phyloP scores from a whole-genome alignment of 495 filamentous ascomycete species.

The Aspergillus affinis region DNA sequence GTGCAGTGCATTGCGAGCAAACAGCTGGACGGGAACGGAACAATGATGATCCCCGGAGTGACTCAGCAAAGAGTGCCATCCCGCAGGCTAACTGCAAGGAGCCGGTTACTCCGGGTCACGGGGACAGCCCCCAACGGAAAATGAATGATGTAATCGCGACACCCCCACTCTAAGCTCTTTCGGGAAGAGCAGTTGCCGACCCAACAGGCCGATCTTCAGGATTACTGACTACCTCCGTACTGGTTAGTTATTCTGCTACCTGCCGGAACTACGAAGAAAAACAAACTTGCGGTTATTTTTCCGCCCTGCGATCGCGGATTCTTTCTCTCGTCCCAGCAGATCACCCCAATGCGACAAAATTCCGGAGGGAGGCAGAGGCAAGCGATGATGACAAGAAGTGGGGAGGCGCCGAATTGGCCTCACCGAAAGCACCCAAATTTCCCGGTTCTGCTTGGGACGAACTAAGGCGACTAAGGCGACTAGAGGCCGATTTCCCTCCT shows the following conservation, averaged over 20 bases:
- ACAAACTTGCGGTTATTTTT: constrained; percentile 1
- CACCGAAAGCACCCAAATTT: constrained; percentile 21
- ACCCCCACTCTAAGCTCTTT: constrained; percentile 27
- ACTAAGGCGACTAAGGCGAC: background rate
- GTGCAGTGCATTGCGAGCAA: background rate
- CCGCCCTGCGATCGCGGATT: no score
- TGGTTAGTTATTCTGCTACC: no score
- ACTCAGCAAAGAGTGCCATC: no score
- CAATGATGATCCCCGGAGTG: no score
- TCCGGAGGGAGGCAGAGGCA: constrained; percentile 1
- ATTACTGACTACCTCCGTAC: no score
- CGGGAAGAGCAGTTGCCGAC: constrained; percentile 22
- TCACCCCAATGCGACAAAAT: constrained; percentile 10
- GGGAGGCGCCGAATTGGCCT: constrained; percentile 19
- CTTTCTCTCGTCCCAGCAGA: constrained; percentile 4
- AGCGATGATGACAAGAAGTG: constrained; percentile 1
- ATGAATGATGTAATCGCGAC: background rate
- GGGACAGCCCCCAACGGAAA: background rate
- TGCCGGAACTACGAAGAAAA: constrained; percentile 9
- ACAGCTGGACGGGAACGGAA: background rate
- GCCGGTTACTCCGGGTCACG: background rate
- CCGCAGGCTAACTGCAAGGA: background rate
- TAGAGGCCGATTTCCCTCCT: constrained; percentile 11
- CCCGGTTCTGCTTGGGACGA: background rate
- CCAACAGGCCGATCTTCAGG: constrained; percentile 2